Base-by-base conservation (phyloP, 2,329 filamentous ascomycete genomes). In the Decorospora gaudefroyi region DNA sequence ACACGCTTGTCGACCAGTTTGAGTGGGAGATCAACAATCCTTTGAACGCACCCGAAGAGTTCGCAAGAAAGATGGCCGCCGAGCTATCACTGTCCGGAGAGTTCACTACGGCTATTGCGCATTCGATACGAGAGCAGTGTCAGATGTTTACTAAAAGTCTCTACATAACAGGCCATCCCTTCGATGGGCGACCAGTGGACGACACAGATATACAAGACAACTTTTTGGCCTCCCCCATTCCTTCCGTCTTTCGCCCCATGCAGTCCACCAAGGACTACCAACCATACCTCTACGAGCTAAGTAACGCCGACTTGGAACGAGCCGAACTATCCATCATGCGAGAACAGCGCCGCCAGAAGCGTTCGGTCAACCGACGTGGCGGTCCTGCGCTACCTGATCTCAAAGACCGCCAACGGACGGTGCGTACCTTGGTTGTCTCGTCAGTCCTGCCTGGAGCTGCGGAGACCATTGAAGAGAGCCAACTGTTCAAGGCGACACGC, bases 21-120 rank as follows among this genome's bases (percentile, higher is more conserved):
- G 93, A 99, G 72, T 99, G 93, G 93, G 93, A 99, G 61, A 90
- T 97, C 67, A 97, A 97, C 72, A 95, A 96, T 68, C 87, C 91
- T 0, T 76, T 86, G 41, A 99, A 99, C 69, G 95, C 88, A 0
- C 90, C 93, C 2, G 93, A 99, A 72, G 90, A 95, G 45, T 99
- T 99, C 69, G 93, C 93, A 17, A 78, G 82, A 49, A 85, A 85
- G 66, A 95, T 97, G 89, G 85, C 91, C 0, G 83, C 84, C 46
- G 93, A 99, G 63, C 79, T 99, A 17, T 91, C 91, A 4, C 79
- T 99, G 12, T 90, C 89, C 1, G 93, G 93, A 53, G 93, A 99
- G 70, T 99, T 99, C 63, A 91, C 90, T 2, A 99, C 93, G 0
- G 92, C 93, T 6, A 97, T 99, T 68, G 93, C 93, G 9, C 93